Evolutionary conservation across 352 stramenopile genomes (phyloP).

Genomic region (Phytopythium chamaehyphon): DNA sequence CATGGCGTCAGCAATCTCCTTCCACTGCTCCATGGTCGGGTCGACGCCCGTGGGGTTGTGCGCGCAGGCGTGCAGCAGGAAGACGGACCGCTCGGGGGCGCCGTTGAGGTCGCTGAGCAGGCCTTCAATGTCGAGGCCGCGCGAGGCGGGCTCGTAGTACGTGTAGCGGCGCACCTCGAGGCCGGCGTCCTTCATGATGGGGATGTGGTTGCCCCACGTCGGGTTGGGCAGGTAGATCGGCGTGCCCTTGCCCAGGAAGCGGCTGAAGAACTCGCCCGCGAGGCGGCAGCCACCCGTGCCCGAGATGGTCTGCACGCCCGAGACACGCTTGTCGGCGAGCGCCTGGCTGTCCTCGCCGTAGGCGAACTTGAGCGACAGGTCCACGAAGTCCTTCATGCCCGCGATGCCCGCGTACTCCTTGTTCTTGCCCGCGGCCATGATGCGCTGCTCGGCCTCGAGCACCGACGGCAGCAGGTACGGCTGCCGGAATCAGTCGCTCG

Average conservation of each 20-base stretch:
- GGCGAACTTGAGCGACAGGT: slow-evolving; percentile 94
- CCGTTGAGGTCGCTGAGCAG: slow-evolving; percentile 95
- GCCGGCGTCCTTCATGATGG: slow-evolving; percentile 89
- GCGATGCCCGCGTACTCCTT: slow-evolving; percentile 98
- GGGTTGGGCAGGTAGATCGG: slow-evolving; percentile 98
- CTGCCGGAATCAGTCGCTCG: slow-evolving; percentile 31
- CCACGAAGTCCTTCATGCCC: slow-evolving; percentile 94
- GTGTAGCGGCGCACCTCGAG: slow-evolving; percentile 78
- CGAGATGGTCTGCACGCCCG: slow-evolving; percentile 97
- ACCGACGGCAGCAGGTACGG: slow-evolving; percentile 97
- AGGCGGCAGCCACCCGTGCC: slow-evolving; percentile 97
- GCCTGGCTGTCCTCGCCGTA: slow-evolving; percentile 94
- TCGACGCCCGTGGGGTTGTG: slow-evolving; percentile 99
- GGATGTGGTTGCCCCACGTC: slow-evolving; percentile 99
- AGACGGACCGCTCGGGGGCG: slow-evolving; percentile 91
- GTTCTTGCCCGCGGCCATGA: slow-evolving; percentile 92
- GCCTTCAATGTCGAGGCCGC: slow-evolving; percentile 91
- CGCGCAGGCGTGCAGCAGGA: slow-evolving; percentile 98
- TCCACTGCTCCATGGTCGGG: slow-evolving; percentile 97
- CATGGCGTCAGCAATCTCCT: slow-evolving; percentile 93
- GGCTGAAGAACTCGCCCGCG: slow-evolving; percentile 93
- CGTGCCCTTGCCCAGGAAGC: slow-evolving; percentile 82
- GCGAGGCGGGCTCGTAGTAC: slow-evolving; percentile 84
- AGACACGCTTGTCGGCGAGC: slow-evolving; percentile 90
- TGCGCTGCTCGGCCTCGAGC: slow-evolving; percentile 94